phyloP scores from a whole-genome alignment of 2,329 filamentous ascomycete genomes.

The Claviceps citrina region DNA sequence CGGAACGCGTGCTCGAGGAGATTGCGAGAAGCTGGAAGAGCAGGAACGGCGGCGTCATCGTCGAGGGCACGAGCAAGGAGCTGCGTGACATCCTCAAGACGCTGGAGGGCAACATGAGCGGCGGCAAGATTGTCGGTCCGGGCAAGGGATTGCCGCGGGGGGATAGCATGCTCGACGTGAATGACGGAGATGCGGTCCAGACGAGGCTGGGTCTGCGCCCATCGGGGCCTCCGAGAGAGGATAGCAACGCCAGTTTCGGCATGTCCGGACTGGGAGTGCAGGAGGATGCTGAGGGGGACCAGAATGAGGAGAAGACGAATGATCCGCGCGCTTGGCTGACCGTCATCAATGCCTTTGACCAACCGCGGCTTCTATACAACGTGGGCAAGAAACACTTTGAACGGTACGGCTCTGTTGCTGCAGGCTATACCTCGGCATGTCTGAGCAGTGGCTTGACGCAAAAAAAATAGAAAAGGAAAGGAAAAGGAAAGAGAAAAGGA shows the following conservation, averaged over 20 bases:
- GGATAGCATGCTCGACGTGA: constrained; percentile 48
- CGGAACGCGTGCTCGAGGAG: constrained; percentile 84
- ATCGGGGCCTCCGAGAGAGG: constrained; percentile 34
- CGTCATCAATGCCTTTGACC: constrained; percentile 68
- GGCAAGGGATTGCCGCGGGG: constrained; percentile 35
- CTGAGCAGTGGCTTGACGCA: too few relatives aligned
- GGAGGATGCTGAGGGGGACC: constrained; percentile 31
- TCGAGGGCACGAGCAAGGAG: constrained; percentile 63
- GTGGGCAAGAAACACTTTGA: constrained; percentile 82
- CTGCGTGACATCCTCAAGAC: constrained; percentile 71
- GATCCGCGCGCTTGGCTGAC: constrained; percentile 75
- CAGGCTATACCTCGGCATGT: too few relatives aligned
- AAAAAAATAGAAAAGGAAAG: too few relatives aligned
- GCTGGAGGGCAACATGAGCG: constrained; percentile 75
- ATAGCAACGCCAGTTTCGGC: constrained; percentile 51
- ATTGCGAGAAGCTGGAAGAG: constrained; percentile 86
- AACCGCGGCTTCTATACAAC: constrained; percentile 67
- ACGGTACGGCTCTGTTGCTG: constrained; percentile 29
- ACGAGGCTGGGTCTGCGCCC: constrained; percentile 40
- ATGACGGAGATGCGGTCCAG: constrained; percentile 35
- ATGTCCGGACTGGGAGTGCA: constrained; percentile 37
- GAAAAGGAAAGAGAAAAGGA: too few relatives aligned
- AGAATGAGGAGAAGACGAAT: constrained; percentile 33
- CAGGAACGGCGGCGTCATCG: constrained; percentile 73
- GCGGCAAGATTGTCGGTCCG: constrained; percentile 50